Percentiles rank a stretch among this genome's conserved stretches.
Evolutionary conservation across 352 stramenopile species (phyloP).

Genomic region (Pythium grandisporangium): DNA sequence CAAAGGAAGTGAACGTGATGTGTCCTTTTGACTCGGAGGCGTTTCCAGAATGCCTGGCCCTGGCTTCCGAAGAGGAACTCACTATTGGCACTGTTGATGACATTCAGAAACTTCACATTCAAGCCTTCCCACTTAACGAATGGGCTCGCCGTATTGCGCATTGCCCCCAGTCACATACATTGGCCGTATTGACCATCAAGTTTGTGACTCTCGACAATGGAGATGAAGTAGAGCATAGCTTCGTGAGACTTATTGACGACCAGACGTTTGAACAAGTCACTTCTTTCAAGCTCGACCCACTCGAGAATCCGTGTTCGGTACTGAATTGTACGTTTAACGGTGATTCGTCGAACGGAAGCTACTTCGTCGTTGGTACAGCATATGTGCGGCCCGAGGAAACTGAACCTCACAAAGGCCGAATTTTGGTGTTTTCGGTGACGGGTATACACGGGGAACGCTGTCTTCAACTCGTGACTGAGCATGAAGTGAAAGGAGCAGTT

Average conservation of each 20-base stretch:
- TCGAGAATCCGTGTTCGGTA: conserved; percentile 84
- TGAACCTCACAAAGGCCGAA: conserved; percentile 92
- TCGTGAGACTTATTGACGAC: conserved; percentile 95
- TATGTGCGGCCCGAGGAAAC: conserved; percentile 93
- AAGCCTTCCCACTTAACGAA: conserved; percentile 92
- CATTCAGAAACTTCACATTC: conserved; percentile 99
- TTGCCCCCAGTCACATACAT: conserved; percentile 63
- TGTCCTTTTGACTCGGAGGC: conserved; percentile 87
- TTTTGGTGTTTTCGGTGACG: conserved; percentile 89
- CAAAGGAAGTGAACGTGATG: conserved; percentile 90
- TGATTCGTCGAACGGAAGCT: conserved; percentile 67
- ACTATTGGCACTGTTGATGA: conserved; percentile 97
- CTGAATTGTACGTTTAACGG: conserved; percentile 68
- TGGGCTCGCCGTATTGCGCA: conserved; percentile 90
- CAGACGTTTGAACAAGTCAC: conserved; percentile 93
- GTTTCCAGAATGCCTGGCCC: conserved; percentile 93
- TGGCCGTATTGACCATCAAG: conserved; percentile 76
- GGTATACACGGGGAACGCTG: conserved; percentile 78
- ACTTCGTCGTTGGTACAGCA: conserved; percentile 84
- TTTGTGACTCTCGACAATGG: conserved; percentile 76
- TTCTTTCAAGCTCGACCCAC: conserved; percentile 81
- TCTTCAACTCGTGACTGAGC: conserved; percentile 86
- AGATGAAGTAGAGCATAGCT: conserved; percentile 84
- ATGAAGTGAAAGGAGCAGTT: conserved; percentile 92
- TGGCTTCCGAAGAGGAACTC: conserved; percentile 93